Conservation (phyloP, 208 protist genomes). For the Angomonas desouzai region DNA sequence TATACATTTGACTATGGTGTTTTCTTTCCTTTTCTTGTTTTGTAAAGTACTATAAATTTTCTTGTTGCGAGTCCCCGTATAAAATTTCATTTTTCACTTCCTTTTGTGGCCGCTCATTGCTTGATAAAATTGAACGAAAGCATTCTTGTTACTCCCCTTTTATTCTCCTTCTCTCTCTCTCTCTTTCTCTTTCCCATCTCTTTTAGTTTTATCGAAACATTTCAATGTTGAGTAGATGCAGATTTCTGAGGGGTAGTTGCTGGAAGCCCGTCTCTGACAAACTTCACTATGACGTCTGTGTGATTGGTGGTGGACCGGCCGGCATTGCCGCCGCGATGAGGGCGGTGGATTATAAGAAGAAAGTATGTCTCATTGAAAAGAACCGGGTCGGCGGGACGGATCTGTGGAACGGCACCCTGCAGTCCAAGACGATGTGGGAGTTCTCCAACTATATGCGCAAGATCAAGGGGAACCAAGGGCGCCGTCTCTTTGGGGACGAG, state of each 20-base stretch:
- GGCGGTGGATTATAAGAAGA: conserved; percentile 68
- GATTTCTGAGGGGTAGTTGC: neutral
- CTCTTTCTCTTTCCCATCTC: conserved; percentile 16
- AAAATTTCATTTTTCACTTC: conserved; percentile 7
- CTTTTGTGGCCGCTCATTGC: too few relatives aligned
- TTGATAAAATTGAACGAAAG: too few relatives aligned
- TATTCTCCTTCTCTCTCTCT: conserved; percentile 11
- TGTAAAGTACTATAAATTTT: neutral
- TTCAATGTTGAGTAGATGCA: conserved; percentile 10
- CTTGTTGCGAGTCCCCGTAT: too few relatives aligned
- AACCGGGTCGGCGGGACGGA: conserved; percentile 57
- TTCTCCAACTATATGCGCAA: conserved; percentile 47
- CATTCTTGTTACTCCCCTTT: conserved; percentile 1
- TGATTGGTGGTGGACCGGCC: conserved; percentile 74
- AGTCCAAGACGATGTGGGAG: conserved; percentile 85
- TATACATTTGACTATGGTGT: neutral
- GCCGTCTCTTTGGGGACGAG: conserved; percentile 47
- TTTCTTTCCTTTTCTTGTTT: neutral
- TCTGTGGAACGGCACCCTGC: conserved; percentile 77
- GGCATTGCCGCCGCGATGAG: conserved; percentile 71
- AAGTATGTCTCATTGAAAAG: conserved; percentile 68
- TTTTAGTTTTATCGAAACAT: neutral
- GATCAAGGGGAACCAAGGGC: conserved; percentile 29
- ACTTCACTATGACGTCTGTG: conserved; percentile 67
- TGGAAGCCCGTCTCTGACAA: conserved; percentile 22